Base-by-base conservation (phyloP, 768 basidiomycete genomes). In the Clitopilus hobsonii region DNA sequence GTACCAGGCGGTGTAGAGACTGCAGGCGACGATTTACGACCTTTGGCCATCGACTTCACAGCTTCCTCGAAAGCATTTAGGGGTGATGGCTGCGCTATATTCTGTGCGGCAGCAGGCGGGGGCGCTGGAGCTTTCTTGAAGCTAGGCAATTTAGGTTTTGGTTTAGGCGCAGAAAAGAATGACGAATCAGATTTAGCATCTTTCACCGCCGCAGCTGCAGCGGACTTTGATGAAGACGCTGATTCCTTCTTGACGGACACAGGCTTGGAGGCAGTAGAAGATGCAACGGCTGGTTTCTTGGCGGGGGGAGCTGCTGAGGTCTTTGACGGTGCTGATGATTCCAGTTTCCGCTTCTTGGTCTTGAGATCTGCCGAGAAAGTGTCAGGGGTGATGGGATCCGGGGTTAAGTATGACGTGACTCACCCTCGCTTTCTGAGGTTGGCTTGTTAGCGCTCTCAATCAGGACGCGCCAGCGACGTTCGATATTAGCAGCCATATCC, bases 401-500 rank as follows among this genome's bases (percentile, higher is more conserved):
- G 45, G 51, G 62, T 59, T 66, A 66, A 61, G 60, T 80, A 69
- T 75, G 78, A 75, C 82, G 67, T 84, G 81, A 87, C 89, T 71
- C 70, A 91, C 91, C 90, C 78, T 91, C 89, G 66, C 67, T 76
- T 73, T 81, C 70, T 52, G 64, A 60, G 55, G 69, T 71, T 65
- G n/a, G n/a, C n/a, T 76, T 82, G 62, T 63, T 59, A 57, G 63
- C 64, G 63, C 67, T 63, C 66, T 74, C 73, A 66, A 88, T 74
- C 69, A 89, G 72, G 58, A 74, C 74, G 55, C 88, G 83, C 91
- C 91, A 93, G 75, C 84, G 85, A 64, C 83, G 83, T 72, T 91
- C 89, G 75, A 93, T 77, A 75, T 90, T 91, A 68, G 82, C 83
- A 63, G 91, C 91, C 88, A 93, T 90, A 75, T 93, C 91, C 85